These are phyloP conservation scores for Blastobotrys persicus DNA, from an alignment of 1,139 yeast species.

Conservation along the genomic window DNA sequence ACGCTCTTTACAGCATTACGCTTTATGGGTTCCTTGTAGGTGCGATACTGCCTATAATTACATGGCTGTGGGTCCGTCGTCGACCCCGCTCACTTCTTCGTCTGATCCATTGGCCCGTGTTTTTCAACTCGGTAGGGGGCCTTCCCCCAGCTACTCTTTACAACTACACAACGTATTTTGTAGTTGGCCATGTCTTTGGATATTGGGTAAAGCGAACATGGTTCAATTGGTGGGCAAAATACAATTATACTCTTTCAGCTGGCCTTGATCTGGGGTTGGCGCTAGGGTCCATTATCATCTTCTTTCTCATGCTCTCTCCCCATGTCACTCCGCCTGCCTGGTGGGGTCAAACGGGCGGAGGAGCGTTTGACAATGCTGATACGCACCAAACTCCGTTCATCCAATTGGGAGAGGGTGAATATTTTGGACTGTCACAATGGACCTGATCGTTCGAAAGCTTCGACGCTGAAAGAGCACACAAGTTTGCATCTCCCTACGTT, in stretches of 20 bases:
- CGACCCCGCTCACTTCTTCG: slow-evolving; percentile 49
- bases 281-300: slow-evolving; percentile 48
- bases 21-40: slow-evolving; percentile 50
- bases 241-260: slow-evolving; percentile 57
- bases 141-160: slow-evolving; percentile 57
- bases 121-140: slow-evolving; percentile 49
- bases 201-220: slow-evolving; percentile 49
- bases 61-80: slow-evolving; percentile 49
- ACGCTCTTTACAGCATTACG: slow-evolving; percentile 41
- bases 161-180: slow-evolving; percentile 49
- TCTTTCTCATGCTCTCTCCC: slow-evolving; percentile 44
- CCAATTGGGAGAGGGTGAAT: slow-evolving; percentile 23
- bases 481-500: too few species aligned
- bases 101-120: slow-evolving; percentile 49
- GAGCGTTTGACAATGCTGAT: slow-evolving; percentile 31
- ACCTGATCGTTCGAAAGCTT: slow-evolving; percentile 3
- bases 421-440: slow-evolving; percentile 34
- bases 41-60: slow-evolving; percentile 43
- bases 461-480: too few species aligned
- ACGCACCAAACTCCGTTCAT: slow-evolving; percentile 23
- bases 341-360: slow-evolving; percentile 51
- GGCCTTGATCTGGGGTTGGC: slow-evolving; percentile 59
- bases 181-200: slow-evolving; percentile 52
- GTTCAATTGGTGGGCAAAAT: slow-evolving; percentile 66
- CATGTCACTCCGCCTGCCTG: slow-evolving; percentile 44